These are phyloP conservation scores for Aspergillus wentii DNA, from an alignment of 495 filamentous ascomycete genomes.

Conservation along the genomic window DNA sequence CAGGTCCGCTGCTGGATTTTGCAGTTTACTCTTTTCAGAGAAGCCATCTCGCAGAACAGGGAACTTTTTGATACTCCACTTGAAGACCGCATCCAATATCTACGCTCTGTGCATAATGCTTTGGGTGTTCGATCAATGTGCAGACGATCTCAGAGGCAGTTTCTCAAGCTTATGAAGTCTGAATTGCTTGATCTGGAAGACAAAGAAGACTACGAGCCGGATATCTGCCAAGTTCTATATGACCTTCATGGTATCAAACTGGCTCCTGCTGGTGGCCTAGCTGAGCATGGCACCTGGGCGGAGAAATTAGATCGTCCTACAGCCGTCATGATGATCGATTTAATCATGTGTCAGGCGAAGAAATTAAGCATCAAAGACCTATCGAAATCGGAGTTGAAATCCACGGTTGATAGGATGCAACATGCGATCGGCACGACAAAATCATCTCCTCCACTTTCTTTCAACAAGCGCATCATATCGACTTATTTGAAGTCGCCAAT, in stretches of 20 bases:
- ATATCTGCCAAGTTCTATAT: slow-evolving; percentile 81
- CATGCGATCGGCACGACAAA: slow-evolving; percentile 62
- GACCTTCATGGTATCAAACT: slow-evolving; percentile 84
- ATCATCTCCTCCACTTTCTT: slow-evolving; percentile 59
- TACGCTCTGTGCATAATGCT: slow-evolving; percentile 75
- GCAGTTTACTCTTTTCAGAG: slow-evolving; percentile 68
- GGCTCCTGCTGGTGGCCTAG: slow-evolving; percentile 58
- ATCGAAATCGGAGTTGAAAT: slow-evolving; percentile 81
- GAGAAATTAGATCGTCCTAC: slow-evolving; percentile 73
- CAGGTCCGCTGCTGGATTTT: slow-evolving; percentile 85
- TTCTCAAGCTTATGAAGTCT: slow-evolving; percentile 82
- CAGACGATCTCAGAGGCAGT: slow-evolving; percentile 75
- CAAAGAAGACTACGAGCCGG: slow-evolving; percentile 66
- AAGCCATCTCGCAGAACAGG: slow-evolving; percentile 63
- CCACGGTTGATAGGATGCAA: slow-evolving; percentile 86
- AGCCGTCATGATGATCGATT: slow-evolving; percentile 73
- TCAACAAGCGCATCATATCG: slow-evolving; percentile 71
- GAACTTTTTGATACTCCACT: slow-evolving; percentile 56
- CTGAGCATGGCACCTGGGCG: slow-evolving; percentile 69
- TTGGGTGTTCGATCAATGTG: slow-evolving; percentile 84
- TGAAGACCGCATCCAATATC: slow-evolving; percentile 67
- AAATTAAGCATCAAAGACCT: slow-evolving; percentile 88
- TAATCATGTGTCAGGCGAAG: slow-evolving; percentile 72
- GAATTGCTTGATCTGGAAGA: slow-evolving; percentile 64
- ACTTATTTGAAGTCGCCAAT: slow-evolving; percentile 75